Percentiles rank a stretch among this genome's conserved stretches.
Conservation (phyloP, 2,329 filamentous ascomycete species). For the Microdochium bolleyi region DNA sequence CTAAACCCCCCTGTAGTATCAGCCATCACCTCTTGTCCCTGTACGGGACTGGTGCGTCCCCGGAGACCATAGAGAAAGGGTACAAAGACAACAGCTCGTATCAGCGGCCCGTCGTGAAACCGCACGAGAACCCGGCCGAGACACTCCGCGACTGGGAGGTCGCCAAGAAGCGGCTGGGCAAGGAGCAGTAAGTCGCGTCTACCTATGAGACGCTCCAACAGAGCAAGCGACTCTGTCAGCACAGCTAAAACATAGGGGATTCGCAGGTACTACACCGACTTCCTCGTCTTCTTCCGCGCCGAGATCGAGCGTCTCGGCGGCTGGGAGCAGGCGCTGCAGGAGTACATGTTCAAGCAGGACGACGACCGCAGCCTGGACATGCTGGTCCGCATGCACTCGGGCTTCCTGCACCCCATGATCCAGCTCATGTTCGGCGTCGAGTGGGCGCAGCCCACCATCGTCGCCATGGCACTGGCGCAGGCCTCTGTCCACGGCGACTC, state of each 20-base stretch:
- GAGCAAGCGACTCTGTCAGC: neutral
- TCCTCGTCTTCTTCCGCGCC: conserved; percentile 65
- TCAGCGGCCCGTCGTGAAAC: conserved; percentile 46
- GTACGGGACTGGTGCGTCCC: conserved; percentile 64
- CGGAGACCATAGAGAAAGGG: conserved; percentile 49
- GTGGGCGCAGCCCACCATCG: conserved; percentile 71
- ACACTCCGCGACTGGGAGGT: conserved; percentile 48
- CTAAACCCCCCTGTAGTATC: conserved; percentile 33
- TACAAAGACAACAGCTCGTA: conserved; percentile 61
- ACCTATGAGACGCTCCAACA: neutral
- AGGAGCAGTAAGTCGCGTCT: conserved; percentile 28
- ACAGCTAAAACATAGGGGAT: neutral
- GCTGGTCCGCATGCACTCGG: conserved; percentile 51
- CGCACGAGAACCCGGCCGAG: conserved; percentile 40
- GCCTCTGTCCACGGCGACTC: conserved; percentile 59
- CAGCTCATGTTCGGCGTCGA: conserved; percentile 82
- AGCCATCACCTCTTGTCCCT: conserved; percentile 69
- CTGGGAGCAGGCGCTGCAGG: conserved; percentile 52
- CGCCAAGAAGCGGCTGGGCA: conserved; percentile 54
- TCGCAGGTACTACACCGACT: conserved; percentile 57
- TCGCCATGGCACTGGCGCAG: conserved; percentile 75
- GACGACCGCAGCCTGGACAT: conserved; percentile 60
- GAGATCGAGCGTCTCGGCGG: conserved; percentile 57
- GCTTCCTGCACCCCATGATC: conserved; percentile 72
- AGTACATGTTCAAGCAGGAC: conserved; percentile 58